These are phyloP conservation scores for Ganoderma resinaceum DNA, from an alignment of 1,284 basidiomycete genomes.

Conservation along the genomic window DNA sequence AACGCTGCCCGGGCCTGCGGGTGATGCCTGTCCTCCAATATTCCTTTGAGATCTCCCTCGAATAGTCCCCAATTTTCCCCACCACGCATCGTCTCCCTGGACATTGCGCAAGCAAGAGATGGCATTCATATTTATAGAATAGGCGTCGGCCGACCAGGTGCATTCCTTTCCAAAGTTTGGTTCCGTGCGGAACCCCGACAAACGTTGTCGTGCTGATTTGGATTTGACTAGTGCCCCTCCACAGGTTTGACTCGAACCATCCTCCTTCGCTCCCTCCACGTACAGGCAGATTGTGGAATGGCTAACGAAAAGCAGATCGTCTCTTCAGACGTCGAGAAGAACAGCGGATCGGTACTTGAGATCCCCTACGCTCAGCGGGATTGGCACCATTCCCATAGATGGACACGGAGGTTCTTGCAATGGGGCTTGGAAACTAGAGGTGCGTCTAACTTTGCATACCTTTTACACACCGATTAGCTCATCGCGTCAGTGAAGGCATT, in stretches of 20 bases:
- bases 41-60: too few relatives aligned
- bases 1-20: too few relatives aligned
- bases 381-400: constrained; percentile 30
- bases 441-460: constrained; percentile 12
- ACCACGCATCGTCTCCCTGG: background rate
- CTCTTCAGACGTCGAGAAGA: constrained; percentile 25
- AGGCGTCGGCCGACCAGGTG: background rate
- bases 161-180: background rate
- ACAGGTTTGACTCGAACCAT: background rate
- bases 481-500: constrained; percentile 47
- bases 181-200: constrained; percentile 1
- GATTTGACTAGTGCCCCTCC: background rate
- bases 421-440: constrained; percentile 39
- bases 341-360: constrained; percentile 24
- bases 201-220: background rate
- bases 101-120: background rate
- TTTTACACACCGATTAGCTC: background rate
- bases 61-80: background rate
- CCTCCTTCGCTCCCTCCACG: background rate
- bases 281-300: background rate
- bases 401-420: constrained; percentile 33
- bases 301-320: background rate
- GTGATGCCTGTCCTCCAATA: too few relatives aligned
- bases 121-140: background rate
- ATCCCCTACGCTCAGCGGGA: constrained; percentile 25